Evolutionary conservation across 768 basidiomycete species (phyloP), one percentile per base, ranked within the genome.

Genomic region (Suillus paluster): DNA sequence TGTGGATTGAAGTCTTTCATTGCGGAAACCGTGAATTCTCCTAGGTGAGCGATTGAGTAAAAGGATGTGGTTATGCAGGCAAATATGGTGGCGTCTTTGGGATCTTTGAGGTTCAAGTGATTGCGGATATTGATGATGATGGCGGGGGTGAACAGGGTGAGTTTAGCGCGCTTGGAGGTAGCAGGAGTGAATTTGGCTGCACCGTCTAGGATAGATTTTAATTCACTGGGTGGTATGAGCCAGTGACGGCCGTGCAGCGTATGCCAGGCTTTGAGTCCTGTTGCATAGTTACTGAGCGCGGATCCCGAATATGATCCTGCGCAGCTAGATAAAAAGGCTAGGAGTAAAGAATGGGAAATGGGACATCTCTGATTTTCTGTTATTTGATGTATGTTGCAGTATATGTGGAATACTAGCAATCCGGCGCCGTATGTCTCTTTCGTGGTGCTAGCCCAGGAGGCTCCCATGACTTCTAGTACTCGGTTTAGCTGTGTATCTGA

Each of bases 31-130:
- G 77, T 79, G 59, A 82, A 76, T 62, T 83, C 80, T 0, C 80
- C 79, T 0, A 79, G 60, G 0, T 75, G 45, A 0, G 77, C 72
- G 0, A 74, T 69, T 0, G 67, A 60, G 30, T 71, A 84, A 67
- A 83, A 82, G 5, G 70, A 60, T 0, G 72, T 77, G 0, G 74
- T 73, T 1, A 80, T 68, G 58, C 79, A 81, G 0, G 80, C 75
- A 23, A 60, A 77, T 0, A 78, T 70, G 0, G 82, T 75, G 0
- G 72, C 70, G 52, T 82, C 76, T 0, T 78, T 64, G 1, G 73
- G 76, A 14, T 60, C 30, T 1, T 34, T 5, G 0, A 74, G 67
- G 59, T 77, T 59, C 6, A 83, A 71, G 0, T 69, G n/a, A 0
- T 14, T 1, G 0, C 33, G 39, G 15, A 66, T 49, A 1, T 3